These are phyloP conservation scores for Backusella liffmaniae DNA, from an alignment of 192 early-diverging fungal genomes.

Conservation along the genomic window DNA sequence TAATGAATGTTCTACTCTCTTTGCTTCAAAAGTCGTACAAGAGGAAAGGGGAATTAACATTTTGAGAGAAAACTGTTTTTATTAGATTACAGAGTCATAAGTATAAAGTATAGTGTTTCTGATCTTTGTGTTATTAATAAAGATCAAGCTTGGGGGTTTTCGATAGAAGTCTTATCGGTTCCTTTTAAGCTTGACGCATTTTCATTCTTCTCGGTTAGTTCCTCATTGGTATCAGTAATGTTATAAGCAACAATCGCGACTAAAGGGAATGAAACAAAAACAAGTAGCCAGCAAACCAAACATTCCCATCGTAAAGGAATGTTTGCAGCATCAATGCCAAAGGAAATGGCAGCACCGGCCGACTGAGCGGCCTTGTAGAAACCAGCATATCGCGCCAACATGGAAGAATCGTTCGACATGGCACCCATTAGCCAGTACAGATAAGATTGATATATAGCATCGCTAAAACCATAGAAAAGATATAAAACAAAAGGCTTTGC, in stretches of 20 bases:
- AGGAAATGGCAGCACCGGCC: conserved; percentile 74
- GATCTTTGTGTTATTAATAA: neutral
- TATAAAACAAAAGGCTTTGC: conserved; percentile 57
- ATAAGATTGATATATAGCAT: conserved; percentile 78
- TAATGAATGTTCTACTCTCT: neutral
- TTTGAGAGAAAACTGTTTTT: neutral
- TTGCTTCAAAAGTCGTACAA: neutral
- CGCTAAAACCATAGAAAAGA: conserved; percentile 71
- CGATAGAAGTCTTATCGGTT: neutral
- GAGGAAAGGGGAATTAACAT: neutral
- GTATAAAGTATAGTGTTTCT: neutral
- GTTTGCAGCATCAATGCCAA: conserved; percentile 61
- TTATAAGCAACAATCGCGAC: conserved; percentile 49
- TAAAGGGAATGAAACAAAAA: conserved; percentile 45
- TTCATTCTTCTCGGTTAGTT: neutral
- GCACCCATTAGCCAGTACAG: conserved; percentile 41
- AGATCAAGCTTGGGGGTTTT: neutral
- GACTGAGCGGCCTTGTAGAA: conserved; percentile 90
- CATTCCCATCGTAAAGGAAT: conserved; percentile 30
- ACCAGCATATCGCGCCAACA: conserved; percentile 71
- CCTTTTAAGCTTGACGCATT: neutral
- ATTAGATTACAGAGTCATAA: neutral
- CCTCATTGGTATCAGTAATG: conserved; percentile 39
- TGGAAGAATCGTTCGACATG: conserved; percentile 49
- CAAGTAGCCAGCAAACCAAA: conserved; percentile 55